Percentiles rank a stretch among this genome's conserved stretches.
Conservation (phyloP, 345 rosid species). For the Jatropha curcas region DNA sequence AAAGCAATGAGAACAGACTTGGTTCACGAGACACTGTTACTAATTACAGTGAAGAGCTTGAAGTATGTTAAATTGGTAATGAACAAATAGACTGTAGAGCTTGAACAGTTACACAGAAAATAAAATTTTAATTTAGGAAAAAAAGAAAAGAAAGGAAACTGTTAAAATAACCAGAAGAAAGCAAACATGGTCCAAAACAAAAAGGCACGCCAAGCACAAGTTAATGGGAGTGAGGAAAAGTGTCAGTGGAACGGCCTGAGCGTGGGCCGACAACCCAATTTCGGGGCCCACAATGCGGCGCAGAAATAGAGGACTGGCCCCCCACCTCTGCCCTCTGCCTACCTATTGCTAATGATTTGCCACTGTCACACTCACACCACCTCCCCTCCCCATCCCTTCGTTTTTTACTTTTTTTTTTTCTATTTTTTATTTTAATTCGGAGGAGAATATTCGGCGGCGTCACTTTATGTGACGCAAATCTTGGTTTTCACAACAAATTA, state of each 20-base stretch:
- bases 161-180: background rate
- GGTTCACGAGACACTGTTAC: too few relatives aligned
- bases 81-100: too few relatives aligned
- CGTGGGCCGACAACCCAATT: constrained; percentile 50
- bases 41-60: too few relatives aligned
- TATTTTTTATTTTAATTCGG: background rate
- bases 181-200: background rate
- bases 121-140: too few relatives aligned
- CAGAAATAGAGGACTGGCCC: constrained; percentile 28
- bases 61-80: too few relatives aligned
- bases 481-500: constrained; percentile 5
- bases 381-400: too few relatives aligned
- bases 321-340: background rate
- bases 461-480: constrained; percentile 30
- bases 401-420: background rate
- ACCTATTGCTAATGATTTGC: constrained; percentile 3
- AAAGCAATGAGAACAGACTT: too few relatives aligned
- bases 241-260: constrained; percentile 26
- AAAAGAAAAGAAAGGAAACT: too few relatives aligned
- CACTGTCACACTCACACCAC: constrained; percentile 11
- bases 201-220: constrained; percentile 40
- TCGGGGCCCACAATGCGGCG: constrained; percentile 44
- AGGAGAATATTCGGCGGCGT: constrained; percentile 51
- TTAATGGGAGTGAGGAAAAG: constrained; percentile 26
- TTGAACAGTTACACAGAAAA: too few relatives aligned